Evolutionary conservation across 1,139 yeast genomes (phyloP), one percentile per base, ranked within the genome.

Genomic region (Suhomyces choctaworum): DNA sequence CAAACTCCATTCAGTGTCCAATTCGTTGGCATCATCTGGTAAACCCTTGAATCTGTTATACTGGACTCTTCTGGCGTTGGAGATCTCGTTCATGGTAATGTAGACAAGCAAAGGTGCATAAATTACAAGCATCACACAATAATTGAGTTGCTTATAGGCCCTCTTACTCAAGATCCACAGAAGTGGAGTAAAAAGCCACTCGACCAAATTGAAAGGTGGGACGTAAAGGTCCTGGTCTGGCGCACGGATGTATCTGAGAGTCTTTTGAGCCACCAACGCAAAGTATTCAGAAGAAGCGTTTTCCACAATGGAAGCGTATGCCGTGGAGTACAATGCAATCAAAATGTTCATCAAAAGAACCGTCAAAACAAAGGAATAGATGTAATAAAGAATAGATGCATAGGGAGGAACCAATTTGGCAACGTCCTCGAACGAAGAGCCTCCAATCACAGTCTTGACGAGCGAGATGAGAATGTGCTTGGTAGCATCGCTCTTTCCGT

Each of bases 161-260:
- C 45, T 48, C 17, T 41, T 48, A 19, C 62, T 49, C 12, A 61
- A 23, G 8, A 66, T 17, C 56, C 64, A 51, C 54, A 58, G 34
- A 3, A 68, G 36, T 7, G 76, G 75, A 24, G 50, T 36, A 9
- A 82, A 54, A 3, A 71, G 32, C 3, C 81, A 32, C 56, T 88
- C 96, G 41, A 88, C 62, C 47, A 88, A 57, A 54, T 88, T 88
- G 44, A 87, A 70, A 6, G 96, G 96, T 5, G 96, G 94, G 20
- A 87, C 90, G 54, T 80, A 88, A 29, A 87, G 85, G 51, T 84
- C 81, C 40, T 80, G 82, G 61, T 88, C 96, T 0, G 96, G 96
- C 0, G 96, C 95, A 47, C 96, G 74, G 36, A 87, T 79, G 53
- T 84, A 88, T 42, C 90, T 71, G 47, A 88, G 72, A 0, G 95